Conservation (phyloP, 352 stramenopile species). For the Aphanomyces cochlioides region DNA sequence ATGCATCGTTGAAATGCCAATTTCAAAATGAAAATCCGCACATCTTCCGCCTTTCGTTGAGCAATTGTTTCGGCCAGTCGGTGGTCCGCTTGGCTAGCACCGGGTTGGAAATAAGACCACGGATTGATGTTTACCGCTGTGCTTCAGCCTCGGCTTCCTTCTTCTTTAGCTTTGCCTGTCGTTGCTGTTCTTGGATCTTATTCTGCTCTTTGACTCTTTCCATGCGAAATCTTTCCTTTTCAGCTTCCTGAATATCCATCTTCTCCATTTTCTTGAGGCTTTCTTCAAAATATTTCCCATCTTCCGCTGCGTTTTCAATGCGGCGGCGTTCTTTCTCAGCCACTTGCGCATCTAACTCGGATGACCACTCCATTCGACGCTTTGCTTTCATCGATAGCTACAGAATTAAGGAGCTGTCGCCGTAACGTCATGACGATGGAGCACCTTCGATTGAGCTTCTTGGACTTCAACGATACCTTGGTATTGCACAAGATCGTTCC, state of each 20-base stretch:
- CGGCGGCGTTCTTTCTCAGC: conserved; percentile 40
- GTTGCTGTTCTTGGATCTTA: conserved; percentile 62
- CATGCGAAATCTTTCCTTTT: conserved; percentile 51
- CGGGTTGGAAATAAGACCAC: background rate
- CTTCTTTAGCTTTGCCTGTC: conserved; percentile 54
- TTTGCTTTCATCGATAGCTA: conserved; percentile 36
- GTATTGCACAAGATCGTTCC: conserved; percentile 82
- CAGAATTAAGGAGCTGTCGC: background rate
- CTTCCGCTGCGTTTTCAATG: conserved; percentile 43
- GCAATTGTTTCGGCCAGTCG: conserved; percentile 48
- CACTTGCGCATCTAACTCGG: conserved; percentile 54
- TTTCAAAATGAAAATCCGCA: background rate
- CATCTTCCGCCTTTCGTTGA: conserved; percentile 55
- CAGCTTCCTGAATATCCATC: conserved; percentile 52
- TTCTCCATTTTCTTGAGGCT: conserved; percentile 44
- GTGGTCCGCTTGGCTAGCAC: conserved; percentile 32
- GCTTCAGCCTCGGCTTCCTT: conserved; percentile 43
- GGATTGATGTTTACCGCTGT: background rate
- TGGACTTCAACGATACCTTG: conserved; percentile 61
- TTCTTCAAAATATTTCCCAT: conserved; percentile 49
- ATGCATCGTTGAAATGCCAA: background rate
- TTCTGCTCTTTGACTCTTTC: conserved; percentile 61
- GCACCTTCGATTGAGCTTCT: conserved; percentile 40
- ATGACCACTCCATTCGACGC: conserved; percentile 39
- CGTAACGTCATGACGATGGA: no score